Conservation (phyloP, 2,329 filamentous ascomycete species). For the Plectosphaerella sp. region DNA sequence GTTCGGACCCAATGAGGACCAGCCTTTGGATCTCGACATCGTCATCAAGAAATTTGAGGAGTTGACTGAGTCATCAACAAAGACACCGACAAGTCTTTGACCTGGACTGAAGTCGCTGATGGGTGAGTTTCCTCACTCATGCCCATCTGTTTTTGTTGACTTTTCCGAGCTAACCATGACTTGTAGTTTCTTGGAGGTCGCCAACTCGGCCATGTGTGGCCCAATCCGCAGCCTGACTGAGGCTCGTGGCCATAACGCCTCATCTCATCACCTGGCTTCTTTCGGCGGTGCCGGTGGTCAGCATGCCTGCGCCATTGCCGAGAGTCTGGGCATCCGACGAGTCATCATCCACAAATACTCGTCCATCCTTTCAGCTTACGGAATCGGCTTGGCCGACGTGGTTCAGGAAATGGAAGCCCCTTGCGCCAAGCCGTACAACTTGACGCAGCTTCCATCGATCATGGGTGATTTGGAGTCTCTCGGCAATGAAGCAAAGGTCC, state of each 20-base stretch:
- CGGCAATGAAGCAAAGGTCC: conserved; percentile 21
- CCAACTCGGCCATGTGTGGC: conserved; percentile 28
- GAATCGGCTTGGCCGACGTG: conserved; percentile 33
- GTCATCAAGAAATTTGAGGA: conserved; percentile 34
- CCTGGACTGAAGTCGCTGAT: conserved; percentile 41
- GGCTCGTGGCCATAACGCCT: conserved; percentile 26
- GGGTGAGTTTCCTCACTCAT: conserved; percentile 19
- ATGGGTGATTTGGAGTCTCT: conserved; percentile 19
- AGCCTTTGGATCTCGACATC: conserved; percentile 39
- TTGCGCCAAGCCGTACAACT: conserved; percentile 16
- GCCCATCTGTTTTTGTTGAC: neutral
- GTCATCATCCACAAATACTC: conserved; percentile 30
- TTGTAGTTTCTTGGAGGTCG: conserved; percentile 25
- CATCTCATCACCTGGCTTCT: conserved; percentile 27
- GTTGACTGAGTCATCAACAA: conserved; percentile 37
- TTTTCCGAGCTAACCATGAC: neutral
- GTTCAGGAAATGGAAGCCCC: conserved; percentile 27
- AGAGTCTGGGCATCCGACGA: conserved; percentile 26
- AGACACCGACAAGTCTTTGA: conserved; percentile 19
- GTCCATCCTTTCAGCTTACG: conserved; percentile 31
- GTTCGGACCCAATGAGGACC: conserved; percentile 64
- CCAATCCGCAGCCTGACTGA: conserved; percentile 30
- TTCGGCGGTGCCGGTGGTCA: conserved; percentile 33
- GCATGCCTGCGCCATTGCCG: conserved; percentile 32
- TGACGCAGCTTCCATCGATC: conserved; percentile 11